These are phyloP conservation scores for Fomitopsis schrenkii DNA, from an alignment of 1,284 basidiomycete species.

Conservation along the genomic window DNA sequence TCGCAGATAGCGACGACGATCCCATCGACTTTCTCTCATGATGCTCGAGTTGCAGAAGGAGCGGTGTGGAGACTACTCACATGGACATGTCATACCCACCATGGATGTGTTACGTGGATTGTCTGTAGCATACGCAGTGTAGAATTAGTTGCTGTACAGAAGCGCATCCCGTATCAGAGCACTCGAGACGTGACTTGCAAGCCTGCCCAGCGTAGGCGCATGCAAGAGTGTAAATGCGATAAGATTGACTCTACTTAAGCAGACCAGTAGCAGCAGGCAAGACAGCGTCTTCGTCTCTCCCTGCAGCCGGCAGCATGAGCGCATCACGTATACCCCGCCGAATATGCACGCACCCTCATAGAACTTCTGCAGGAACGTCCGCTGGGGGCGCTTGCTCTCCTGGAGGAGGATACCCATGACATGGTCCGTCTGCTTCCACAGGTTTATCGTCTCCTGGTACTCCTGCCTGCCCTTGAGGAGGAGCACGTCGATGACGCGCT, in stretches of 20 bases:
- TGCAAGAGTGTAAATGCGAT: not conserved
- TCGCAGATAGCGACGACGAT: conserved; percentile 17
- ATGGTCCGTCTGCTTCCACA: conserved; percentile 87
- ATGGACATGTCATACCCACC: not conserved
- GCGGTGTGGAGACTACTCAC: not conserved
- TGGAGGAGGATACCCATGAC: conserved; percentile 63
- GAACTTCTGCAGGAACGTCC: conserved; percentile 82
- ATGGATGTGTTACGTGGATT: not conserved
- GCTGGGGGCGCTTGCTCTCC: conserved; percentile 44
- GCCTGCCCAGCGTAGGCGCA: not conserved
- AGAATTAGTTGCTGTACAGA: not conserved
- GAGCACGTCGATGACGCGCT: conserved; percentile 83
- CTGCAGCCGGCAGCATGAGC: conserved; percentile 23
- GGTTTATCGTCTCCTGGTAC: conserved; percentile 93
- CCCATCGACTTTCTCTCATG: conserved; percentile 21
- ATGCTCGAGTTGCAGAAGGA: not conserved
- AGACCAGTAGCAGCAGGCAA: conserved; percentile 47
- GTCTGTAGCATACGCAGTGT: not conserved
- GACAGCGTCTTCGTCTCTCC: conserved; percentile 52
- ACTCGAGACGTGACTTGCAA: too few relatives aligned
- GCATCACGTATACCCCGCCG: not conserved
- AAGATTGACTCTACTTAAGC: conserved; percentile 6
- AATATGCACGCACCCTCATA: conserved; percentile 60
- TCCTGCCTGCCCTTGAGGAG: conserved; percentile 86
- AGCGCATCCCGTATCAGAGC: not conserved